These are phyloP conservation scores for Cutaneotrichosporon spelunceum DNA, from an alignment of 1,284 basidiomycete species.

Conservation along the genomic window DNA sequence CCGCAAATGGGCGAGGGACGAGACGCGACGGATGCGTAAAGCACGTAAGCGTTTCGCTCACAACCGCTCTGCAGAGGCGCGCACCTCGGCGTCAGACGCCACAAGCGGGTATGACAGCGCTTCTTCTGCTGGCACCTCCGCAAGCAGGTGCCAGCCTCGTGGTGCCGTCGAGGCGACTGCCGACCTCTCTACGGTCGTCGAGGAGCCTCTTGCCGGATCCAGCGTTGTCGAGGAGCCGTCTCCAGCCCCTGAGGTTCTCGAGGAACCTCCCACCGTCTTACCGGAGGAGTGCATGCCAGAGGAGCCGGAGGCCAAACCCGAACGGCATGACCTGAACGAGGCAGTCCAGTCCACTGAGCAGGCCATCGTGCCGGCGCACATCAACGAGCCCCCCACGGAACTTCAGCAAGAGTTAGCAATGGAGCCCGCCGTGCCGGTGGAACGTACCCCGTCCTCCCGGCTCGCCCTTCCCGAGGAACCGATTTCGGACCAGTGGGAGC, in stretches of 20 bases:
- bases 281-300: no score
- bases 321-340: no score
- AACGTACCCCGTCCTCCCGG: no score
- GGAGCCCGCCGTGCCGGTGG: no score
- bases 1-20: neutral
- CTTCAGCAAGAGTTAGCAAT: no score
- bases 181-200: neutral
- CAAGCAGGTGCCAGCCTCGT: neutral
- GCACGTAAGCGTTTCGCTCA: neutral
- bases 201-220: neutral
- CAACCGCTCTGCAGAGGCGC: neutral
- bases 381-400: no score
- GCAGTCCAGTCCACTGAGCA: no score
- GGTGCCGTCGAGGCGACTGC: neutral
- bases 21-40: neutral
- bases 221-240: neutral
- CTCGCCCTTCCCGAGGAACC: no score
- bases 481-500: neutral
- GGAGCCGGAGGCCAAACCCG: no score
- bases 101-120: neutral
- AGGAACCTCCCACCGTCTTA: neutral
- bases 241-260: no score
- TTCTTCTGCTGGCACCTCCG: neutral
- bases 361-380: no score
- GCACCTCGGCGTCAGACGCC: neutral